These are phyloP conservation scores for Apium graveolens DNA, from an alignment of 129 eudicot genomes.

Conservation along the genomic window DNA sequence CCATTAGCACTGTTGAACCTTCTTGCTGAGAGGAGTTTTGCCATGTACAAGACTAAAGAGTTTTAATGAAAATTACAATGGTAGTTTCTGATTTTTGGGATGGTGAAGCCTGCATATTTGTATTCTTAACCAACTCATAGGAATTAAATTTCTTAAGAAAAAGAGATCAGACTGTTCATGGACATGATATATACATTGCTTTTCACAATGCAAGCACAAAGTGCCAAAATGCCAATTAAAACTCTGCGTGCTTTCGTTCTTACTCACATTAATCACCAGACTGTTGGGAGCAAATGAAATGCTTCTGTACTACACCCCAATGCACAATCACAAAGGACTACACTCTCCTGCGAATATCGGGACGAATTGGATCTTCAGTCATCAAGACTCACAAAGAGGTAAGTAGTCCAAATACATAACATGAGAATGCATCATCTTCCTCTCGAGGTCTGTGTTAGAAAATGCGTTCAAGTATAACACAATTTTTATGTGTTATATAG, in stretches of 20 bases:
- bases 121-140: too few species aligned
- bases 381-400: constrained; percentile 40
- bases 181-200: too few species aligned
- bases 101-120: too few species aligned
- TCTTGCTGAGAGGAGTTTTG: too few species aligned
- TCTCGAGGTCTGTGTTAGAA: neutral
- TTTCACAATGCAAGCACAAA: neutral
- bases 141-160: too few species aligned
- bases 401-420: constrained; percentile 49
- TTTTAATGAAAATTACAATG: too few species aligned
- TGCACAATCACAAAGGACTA: neutral
- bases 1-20: too few species aligned
- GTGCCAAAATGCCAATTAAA: neutral
- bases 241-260: neutral
- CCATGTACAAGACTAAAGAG: too few species aligned
- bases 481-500: too few species aligned
- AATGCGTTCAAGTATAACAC: too few species aligned
- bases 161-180: too few species aligned
- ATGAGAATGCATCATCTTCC: constrained; percentile 14
- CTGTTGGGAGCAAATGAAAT: neutral
- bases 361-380: constrained; percentile 42
- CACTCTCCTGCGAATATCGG: constrained; percentile 18
- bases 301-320: constrained; percentile 1
- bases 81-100: too few species aligned
- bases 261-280: neutral